Evolutionary conservation across 1,284 basidiomycete species (phyloP), one percentile per base, ranked within the genome.

Genomic region (Porodaedalea pini): DNA sequence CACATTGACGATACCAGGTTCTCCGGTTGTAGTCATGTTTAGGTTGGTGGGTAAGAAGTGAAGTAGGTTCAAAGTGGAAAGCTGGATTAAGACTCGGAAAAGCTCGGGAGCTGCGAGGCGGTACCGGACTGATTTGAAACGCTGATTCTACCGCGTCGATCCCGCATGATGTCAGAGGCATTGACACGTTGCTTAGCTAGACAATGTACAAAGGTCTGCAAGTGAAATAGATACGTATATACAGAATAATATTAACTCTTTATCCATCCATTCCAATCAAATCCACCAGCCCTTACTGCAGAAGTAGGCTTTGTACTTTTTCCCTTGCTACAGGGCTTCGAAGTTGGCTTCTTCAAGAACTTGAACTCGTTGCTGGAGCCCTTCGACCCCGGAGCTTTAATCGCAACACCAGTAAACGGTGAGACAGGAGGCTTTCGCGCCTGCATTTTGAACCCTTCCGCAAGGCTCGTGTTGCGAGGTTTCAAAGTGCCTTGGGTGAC

Each of bases 1-100:
- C 27, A 90, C 78, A 62, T 86, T 80, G 55, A 91, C 69, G 47
- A 89, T 69, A 31, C 78, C 19, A 3, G 51, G 5, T 17, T 56
- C 49, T 4, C 34, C 56, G 6, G 17, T 13, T n/a, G 40, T 15
- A n/a, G 56, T 5, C 56, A 57, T 57, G 56, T 29, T 48, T 17
- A 7, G 15, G 39, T 36, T 29, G 2, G 51, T 10, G 29, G 6
- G 32, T n/a, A 51, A 53, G 36, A 15, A 53, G n/a, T 5, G 39
- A 17, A 29, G 37, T 7, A 37, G 23, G 36, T 25, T 40, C 37
- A 53, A 25, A 31, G 10, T n/a, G 13, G 36, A 15, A 41, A 27
- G 7, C 25, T 29, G 50, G 41, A 19, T 8, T 7, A 44, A 8
- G 41, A 53, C 25, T 29, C n/a, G 11, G 51, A 53, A 51, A 13